Evolutionary conservation across 768 basidiomycete genomes (phyloP), one percentile per base, ranked within the genome.

Genomic region (Leccinum pellstonianum): DNA sequence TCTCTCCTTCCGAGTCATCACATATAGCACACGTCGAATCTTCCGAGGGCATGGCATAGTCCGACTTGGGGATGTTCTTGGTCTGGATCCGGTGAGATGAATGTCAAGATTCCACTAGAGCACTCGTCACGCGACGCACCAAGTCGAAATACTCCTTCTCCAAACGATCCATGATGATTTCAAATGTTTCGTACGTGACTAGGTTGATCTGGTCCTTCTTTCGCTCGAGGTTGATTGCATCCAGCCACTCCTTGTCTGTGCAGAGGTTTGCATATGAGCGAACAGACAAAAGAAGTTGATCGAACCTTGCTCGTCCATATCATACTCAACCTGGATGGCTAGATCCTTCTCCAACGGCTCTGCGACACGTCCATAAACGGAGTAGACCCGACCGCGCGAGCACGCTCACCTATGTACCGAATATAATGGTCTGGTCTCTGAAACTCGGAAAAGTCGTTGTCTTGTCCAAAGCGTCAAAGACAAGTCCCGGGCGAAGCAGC

Each of bases 111-210:
- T 15, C 15, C 51, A 57, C 52, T 50, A 59, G 47, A n/a, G 38
- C 14, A 38, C 53, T 10, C 33, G 41, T 46, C 37, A 56, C 7
- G 68, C 54, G 35, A 73, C 84, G 62, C 65, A 96, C 95, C 76
- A 99, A 75, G 69, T 95, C 91, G 68, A 98, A 99, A 92, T 95
- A 99, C 72, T 98, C 97, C 78, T 99, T 99, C 80, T 99, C 97
- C 64, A 99, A 73, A 59, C 93, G 85, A 75, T 99, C 97, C 91
- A 99, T 95, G 63, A 98, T 83, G 59, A 98, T 87, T 77, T 98
- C 97, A 60, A 99, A 98, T 1, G 85, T 79, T 70, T 98, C 96
- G 70, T 88, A 90, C 0, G 89, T 76, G 49, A 98, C 84, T 12
- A 75, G 77, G 66, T 88, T 87, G 33, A 86, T 68, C 58, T 87